phyloP scores from a whole-genome alignment of 73 alveolate genomes.

The Loxodes magnus region DNA sequence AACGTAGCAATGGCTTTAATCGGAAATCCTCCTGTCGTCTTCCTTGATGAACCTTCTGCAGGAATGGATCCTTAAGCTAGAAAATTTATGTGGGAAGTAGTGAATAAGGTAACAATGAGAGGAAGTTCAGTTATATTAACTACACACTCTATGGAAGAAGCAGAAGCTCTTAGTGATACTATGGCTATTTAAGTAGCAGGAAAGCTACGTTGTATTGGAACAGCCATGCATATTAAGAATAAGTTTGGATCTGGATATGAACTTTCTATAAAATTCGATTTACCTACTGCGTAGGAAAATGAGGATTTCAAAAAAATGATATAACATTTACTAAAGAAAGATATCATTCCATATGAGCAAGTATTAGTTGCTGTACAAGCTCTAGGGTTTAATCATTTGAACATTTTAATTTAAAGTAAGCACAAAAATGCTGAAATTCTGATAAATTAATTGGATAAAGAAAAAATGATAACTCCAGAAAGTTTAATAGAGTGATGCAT shows the following conservation, averaged over 20 bases:
- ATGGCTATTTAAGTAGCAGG: constrained; percentile 97
- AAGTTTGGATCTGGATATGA: constrained; percentile 92
- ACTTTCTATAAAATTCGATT: constrained; percentile 55
- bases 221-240: constrained; percentile 77
- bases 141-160: constrained; percentile 93
- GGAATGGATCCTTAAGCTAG: constrained; percentile 98
- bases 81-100: constrained; percentile 95
- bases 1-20: constrained; percentile 96
- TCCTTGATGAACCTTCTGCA: constrained; percentile 95
- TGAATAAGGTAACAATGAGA: constrained; percentile 53
- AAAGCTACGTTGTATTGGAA: constrained; percentile 77
- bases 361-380: constrained; percentile 1
- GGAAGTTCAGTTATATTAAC: constrained; percentile 62
- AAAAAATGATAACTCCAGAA: constrained; percentile 9
- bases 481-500: constrained; percentile 23
- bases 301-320: constrained; percentile 12
- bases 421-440: constrained; percentile 24
- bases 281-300: constrained; percentile 43
- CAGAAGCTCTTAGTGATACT: constrained; percentile 69
- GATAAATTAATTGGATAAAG: constrained; percentile 20
- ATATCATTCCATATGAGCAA: constrained; percentile 9
- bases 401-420: constrained; percentile 8
- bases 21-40: constrained; percentile 97
- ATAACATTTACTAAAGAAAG: constrained; percentile 8
- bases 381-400: constrained; percentile 9